A percentile compares a stretch with the other conserved stretches of the same genome.
Evolutionary conservation across 495 filamentous ascomycete species (phyloP).

Genomic region (Trichoderma gamsii): DNA sequence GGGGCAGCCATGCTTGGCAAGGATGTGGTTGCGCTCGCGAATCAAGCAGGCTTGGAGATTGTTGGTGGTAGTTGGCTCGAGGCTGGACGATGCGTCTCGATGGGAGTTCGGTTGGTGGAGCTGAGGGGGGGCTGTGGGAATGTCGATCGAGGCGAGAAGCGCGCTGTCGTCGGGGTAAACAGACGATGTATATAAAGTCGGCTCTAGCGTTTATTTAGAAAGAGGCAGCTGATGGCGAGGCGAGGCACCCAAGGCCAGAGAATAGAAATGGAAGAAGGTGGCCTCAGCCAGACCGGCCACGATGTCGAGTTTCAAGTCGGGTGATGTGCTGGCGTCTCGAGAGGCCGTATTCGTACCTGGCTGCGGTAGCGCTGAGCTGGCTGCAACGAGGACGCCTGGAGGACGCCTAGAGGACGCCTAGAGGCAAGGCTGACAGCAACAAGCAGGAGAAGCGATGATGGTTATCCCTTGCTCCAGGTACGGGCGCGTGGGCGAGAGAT

Average conservation of each 20-base stretch:
- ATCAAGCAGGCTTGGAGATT: not conserved
- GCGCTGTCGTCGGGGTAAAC: not conserved
- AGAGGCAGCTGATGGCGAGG: not conserved
- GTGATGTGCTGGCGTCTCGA: not conserved
- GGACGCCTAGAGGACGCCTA: not conserved
- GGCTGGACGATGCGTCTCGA: not conserved
- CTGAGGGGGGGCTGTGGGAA: constrained; percentile 7
- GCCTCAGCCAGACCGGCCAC: not conserved
- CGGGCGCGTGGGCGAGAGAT: not conserved
- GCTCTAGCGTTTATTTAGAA: not conserved
- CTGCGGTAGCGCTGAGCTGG: not conserved
- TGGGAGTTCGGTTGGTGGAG: constrained; percentile 4
- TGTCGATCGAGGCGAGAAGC: not conserved
- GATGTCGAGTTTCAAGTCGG: not conserved
- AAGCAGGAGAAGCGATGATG: not conserved
- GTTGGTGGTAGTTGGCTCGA: not conserved
- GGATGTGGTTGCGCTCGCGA: not conserved
- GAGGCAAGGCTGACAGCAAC: not conserved
- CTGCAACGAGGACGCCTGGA: not conserved
- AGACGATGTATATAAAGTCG: not conserved
- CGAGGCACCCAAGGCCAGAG: not conserved
- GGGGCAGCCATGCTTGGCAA: constrained; percentile 10
- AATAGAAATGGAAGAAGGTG: not conserved
- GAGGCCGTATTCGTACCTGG: constrained; percentile 3
- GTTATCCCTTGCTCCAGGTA: not conserved